Base-by-base conservation (phyloP, 2,329 filamentous ascomycete species). In the Aureobasidium sp. region DNA sequence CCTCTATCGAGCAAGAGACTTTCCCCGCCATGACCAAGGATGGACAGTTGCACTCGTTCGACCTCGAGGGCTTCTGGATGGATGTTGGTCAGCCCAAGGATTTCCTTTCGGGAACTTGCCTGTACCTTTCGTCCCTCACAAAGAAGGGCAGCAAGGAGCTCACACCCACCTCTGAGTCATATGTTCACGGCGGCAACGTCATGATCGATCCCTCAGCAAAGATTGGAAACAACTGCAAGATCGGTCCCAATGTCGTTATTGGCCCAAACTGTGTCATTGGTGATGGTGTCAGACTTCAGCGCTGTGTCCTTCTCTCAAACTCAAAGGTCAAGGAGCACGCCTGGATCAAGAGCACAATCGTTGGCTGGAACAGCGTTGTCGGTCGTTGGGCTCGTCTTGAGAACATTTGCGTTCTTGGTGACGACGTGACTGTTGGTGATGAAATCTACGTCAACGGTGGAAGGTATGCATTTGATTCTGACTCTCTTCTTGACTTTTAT, bases 1-100 rank as follows among this genome's bases (percentile, higher is more conserved):
- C 93, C 56, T 96, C 92, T 7, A 99, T 97, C 74, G 93, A 99
- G 80, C 93, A 97, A 80, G 94, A 97, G 81, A 97, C 92, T 37
- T 99, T 99, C 89, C 93, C 93, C 51, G 86, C 90, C 69, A 94
- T 97, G 76, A 89, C 89, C 78, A 86, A 84, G 71, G 93, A 97
- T 71, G 91, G 91, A 67, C 85, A 93, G 77, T 81, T 97, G 66
- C 93, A 97, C 83, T 96, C 91, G 1, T 97, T 96, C 74, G 93
- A 97, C 74, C 85, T 97, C 34, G 92, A 97, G 69, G 92, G 93
- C 69, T 97, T 95, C 85, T 97, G 93, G 93, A 97, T 97, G 93
- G 93, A 97, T 70, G 91, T 99, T 67, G 93, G 93, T 71, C 93
- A 99, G 79, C 93, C 93, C 70, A 99, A 97, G 82, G 93, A 99